These are phyloP conservation scores for Rhizopogon vesiculosus DNA, from an alignment of 768 basidiomycete genomes.

Conservation along the genomic window DNA sequence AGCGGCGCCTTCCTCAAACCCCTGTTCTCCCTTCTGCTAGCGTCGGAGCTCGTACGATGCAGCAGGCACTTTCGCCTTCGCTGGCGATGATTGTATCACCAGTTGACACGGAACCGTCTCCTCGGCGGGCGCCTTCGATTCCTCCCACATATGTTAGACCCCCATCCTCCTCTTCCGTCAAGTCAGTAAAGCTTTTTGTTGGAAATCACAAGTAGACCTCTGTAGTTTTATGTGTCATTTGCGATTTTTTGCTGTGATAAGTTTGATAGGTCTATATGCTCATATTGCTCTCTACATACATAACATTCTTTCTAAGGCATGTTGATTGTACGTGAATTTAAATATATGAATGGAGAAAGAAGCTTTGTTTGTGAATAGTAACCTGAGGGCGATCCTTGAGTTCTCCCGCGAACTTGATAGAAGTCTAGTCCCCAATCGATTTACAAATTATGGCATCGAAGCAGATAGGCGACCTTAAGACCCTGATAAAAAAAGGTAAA, in stretches of 20 bases:
- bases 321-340: slow-evolving; percentile 3
- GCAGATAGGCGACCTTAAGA: background rate
- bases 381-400: background rate
- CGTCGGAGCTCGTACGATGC: slow-evolving; percentile 26
- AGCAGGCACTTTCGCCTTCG: slow-evolving; percentile 28
- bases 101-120: slow-evolving; percentile 27
- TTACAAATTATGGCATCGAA: background rate
- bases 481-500: background rate
- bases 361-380: background rate
- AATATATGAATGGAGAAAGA: background rate
- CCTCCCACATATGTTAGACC: slow-evolving; percentile 10
- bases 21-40: slow-evolving; percentile 22
- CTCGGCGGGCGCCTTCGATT: slow-evolving; percentile 25
- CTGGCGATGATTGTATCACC: slow-evolving; percentile 32
- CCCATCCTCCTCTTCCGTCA: slow-evolving; percentile 18
- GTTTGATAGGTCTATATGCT: slow-evolving; percentile 1
- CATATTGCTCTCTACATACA: background rate
- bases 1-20: slow-evolving; percentile 29
- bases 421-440: background rate
- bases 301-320: background rate
- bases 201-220: slow-evolving; percentile 23
- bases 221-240: background rate
- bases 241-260: background rate
- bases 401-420: background rate
- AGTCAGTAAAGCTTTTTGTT: slow-evolving; percentile 25